Evolutionary conservation across 2,329 filamentous ascomycete species (phyloP).

Genomic region (Fusarium neocosmosporiellum): DNA sequence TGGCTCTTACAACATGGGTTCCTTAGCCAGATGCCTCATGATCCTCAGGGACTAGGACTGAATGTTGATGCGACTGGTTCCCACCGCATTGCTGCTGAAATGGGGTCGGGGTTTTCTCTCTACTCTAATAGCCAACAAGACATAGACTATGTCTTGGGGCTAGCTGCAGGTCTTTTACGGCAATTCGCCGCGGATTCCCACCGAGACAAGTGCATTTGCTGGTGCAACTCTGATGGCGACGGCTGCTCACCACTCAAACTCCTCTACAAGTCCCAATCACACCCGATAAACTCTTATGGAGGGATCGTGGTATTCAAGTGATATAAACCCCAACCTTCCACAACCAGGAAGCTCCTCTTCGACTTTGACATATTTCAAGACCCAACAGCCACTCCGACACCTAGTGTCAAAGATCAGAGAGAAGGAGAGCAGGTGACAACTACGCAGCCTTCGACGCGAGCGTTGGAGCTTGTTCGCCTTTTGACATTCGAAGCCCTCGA

Average conservation of each 20-base stretch:
- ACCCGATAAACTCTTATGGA: fast-evolving
- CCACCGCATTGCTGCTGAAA: background rate
- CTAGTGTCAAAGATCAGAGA: too few species aligned
- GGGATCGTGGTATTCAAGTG: fast-evolving
- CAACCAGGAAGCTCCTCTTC: background rate
- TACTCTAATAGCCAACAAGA: background rate
- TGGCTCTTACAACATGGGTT: background rate
- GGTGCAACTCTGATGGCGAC: background rate
- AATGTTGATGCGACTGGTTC: background rate
- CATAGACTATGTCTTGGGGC: background rate
- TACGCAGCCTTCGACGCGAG: background rate
- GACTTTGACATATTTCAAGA: background rate
- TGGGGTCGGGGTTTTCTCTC: fast-evolving
- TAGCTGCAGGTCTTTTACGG: fast-evolving
- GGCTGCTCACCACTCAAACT: background rate
- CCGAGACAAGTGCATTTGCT: background rate
- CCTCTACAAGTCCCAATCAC: background rate
- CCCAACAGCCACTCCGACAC: background rate
- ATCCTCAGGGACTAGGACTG: background rate
- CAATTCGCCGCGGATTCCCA: background rate
- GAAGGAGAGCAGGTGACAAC: background rate
- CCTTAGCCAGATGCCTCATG: background rate
- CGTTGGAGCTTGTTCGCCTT: background rate
- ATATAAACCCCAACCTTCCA: fast-evolving
- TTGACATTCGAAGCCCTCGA: constrained; percentile 1